Conservation (phyloP, 129 eudicot genomes). For the Erigeron canadensis region DNA sequence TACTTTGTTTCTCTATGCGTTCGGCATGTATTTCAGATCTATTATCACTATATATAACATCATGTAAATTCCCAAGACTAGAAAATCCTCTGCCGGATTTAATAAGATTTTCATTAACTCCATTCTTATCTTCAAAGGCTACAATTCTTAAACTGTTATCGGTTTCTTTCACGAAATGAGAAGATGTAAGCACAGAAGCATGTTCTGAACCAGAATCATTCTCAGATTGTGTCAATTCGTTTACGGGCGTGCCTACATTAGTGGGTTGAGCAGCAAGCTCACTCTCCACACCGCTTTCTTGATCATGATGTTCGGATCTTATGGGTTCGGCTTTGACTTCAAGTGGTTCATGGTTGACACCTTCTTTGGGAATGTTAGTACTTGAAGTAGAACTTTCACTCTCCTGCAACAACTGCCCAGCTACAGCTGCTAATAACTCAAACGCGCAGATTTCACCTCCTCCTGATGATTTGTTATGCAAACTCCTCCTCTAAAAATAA, state of each 20-base stretch:
- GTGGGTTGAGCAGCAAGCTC: conserved; percentile 47
- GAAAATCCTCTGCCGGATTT: conserved; percentile 32
- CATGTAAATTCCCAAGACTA: conserved; percentile 32
- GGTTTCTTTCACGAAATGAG: conserved; percentile 42
- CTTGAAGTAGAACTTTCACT: conserved; percentile 90
- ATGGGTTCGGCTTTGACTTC: conserved; percentile 46
- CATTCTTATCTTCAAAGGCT: conserved; percentile 27
- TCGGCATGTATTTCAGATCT: conserved; percentile 33
- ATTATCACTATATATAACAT: conserved; percentile 29
- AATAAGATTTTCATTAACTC: conserved; percentile 20
- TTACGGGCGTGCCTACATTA: conserved; percentile 26
- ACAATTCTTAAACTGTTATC: conserved; percentile 31
- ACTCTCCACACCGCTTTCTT: conserved; percentile 79
- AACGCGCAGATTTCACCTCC: conserved; percentile 40
- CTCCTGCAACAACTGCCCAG: conserved; percentile 79
- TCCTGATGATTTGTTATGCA: conserved; percentile 32
- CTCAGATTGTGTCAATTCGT: conserved; percentile 42
- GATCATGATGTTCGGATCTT: conserved; percentile 61
- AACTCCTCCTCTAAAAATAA: conserved; percentile 51
- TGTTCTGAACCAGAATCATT: conserved; percentile 43
- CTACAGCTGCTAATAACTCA: conserved; percentile 89
- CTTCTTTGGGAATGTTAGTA: conserved; percentile 35
- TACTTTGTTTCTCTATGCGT: conserved; percentile 32
- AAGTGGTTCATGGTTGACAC: conserved; percentile 36
- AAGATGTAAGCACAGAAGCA: conserved; percentile 40